A percentile compares a stretch with the other conserved stretches of the same genome.
phyloP scores from a whole-genome alignment of 2,329 filamentous ascomycete genomes.

The Penicillium griseofulvum region DNA sequence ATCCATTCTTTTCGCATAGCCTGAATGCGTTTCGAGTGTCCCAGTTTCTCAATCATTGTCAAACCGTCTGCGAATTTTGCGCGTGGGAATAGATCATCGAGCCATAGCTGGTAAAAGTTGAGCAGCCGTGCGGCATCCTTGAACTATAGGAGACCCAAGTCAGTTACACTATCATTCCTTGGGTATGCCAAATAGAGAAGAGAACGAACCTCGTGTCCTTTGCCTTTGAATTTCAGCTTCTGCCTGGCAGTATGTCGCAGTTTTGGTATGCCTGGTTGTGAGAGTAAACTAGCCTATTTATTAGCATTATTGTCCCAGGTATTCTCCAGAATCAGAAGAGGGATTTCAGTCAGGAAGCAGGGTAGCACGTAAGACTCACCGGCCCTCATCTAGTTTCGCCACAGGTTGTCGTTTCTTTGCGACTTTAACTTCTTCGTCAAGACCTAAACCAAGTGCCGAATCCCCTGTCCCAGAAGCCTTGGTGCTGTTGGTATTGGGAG shows the following conservation, averaged over 20 bases:
- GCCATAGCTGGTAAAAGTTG: slow-evolving; percentile 92
- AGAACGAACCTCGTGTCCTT: slow-evolving; percentile 74
- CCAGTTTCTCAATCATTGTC: slow-evolving; percentile 86
- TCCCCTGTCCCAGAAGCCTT: slow-evolving; percentile 25
- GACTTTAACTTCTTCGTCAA: slow-evolving; percentile 83
- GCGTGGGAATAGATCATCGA: slow-evolving; percentile 92
- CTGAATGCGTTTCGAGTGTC: slow-evolving; percentile 77
- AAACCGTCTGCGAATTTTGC: slow-evolving; percentile 90
- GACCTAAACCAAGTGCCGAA: slow-evolving; percentile 63
- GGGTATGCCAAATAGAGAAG: neutral
- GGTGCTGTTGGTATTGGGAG: slow-evolving; percentile 16
- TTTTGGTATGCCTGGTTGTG: slow-evolving; percentile 77
- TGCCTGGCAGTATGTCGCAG: slow-evolving; percentile 69
- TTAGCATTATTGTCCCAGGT: neutral
- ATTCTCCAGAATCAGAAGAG: neutral
- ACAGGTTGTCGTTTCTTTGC: slow-evolving; percentile 72
- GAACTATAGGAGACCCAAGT: slow-evolving; percentile 56
- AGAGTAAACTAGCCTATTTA: slow-evolving; percentile 64
- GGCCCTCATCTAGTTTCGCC: slow-evolving; percentile 82
- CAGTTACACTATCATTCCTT: slow-evolving; percentile 2
- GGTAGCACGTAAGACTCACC: slow-evolving; percentile 47
- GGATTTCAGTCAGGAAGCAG: neutral
- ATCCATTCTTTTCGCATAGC: slow-evolving; percentile 79
- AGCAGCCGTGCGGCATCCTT: slow-evolving; percentile 78
- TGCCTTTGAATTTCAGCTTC: slow-evolving; percentile 78